These are phyloP conservation scores for Acidomyces sp. DNA, from an alignment of 495 filamentous ascomycete species.

Conservation along the genomic window DNA sequence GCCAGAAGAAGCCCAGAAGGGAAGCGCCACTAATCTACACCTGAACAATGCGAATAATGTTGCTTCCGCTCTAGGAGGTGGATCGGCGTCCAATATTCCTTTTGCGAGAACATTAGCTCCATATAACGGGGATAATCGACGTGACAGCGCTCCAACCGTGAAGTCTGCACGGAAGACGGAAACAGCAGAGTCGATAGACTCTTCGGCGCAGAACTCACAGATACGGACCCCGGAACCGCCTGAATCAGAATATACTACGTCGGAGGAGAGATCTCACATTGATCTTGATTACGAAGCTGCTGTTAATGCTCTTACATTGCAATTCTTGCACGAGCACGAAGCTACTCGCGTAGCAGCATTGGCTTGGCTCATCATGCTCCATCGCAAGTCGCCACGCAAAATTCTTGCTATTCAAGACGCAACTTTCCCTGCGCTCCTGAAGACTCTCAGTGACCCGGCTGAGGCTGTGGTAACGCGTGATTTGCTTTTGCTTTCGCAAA, in stretches of 20 bases:
- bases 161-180: slow-evolving; percentile 5
- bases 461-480: slow-evolving; percentile 95
- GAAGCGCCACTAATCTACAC: neutral
- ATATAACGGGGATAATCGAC: slow-evolving; percentile 10
- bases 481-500: slow-evolving; percentile 86
- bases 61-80: slow-evolving; percentile 24
- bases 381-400: slow-evolving; percentile 84
- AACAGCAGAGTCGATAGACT: slow-evolving; percentile 14
- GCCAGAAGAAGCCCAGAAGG: slow-evolving; percentile 52
- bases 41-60: slow-evolving; percentile 28
- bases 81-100: slow-evolving; percentile 1
- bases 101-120: slow-evolving; percentile 1
- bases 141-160: slow-evolving; percentile 11
- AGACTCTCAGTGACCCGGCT: slow-evolving; percentile 89
- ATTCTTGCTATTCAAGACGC: slow-evolving; percentile 86
- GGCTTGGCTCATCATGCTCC: slow-evolving; percentile 94
- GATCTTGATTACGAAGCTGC: slow-evolving; percentile 94
- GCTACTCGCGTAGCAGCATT: slow-evolving; percentile 86
- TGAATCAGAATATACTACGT: slow-evolving; percentile 16
- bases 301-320: slow-evolving; percentile 84
- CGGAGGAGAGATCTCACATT: slow-evolving; percentile 33
- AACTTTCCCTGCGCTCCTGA: slow-evolving; percentile 89
- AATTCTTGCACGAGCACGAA: slow-evolving; percentile 95
- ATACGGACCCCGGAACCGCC: slow-evolving; percentile 28
- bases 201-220: neutral